A percentile compares a stretch with the other conserved stretches of the same genome.
phyloP scores from a whole-genome alignment of 2,329 filamentous ascomycete species.

The Ceratocystis papillata region DNA sequence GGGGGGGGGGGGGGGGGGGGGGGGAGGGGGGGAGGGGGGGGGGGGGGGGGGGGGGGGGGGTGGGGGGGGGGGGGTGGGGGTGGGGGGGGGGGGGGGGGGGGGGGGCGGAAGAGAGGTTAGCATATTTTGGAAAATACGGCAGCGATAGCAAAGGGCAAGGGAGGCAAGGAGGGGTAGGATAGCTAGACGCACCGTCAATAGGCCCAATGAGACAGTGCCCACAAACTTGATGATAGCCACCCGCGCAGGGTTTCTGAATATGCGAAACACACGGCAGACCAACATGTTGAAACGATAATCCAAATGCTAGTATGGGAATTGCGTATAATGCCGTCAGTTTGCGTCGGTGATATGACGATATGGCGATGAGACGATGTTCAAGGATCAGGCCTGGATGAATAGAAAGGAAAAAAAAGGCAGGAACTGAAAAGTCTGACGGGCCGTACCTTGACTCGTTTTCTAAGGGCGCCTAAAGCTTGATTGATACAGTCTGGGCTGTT shows the following conservation, averaged over 20 bases:
- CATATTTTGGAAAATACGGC: neutral
- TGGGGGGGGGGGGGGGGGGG: too few species aligned
- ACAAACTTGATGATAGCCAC: slow-evolving; percentile 83
- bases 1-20: too few species aligned
- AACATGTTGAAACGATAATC: slow-evolving; percentile 13
- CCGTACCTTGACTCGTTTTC: slow-evolving; percentile 2
- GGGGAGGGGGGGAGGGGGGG: too few species aligned
- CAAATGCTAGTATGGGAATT: too few species aligned
- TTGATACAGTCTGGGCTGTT: neutral
- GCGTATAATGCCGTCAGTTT: too few species aligned
- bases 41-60: too few species aligned
- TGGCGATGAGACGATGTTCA: neutral
- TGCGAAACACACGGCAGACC: slow-evolving; percentile 24
- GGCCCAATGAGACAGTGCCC: slow-evolving; percentile 76
- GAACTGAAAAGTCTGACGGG: slow-evolving; percentile 8
- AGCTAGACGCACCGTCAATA: slow-evolving; percentile 61
- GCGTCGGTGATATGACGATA: neutral
- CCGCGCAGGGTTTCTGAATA: slow-evolving; percentile 53
- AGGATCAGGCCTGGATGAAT: neutral
- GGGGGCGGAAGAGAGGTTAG: neutral
- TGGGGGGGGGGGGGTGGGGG: too few species aligned
- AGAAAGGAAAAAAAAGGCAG: neutral
- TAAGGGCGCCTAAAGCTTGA: neutral
- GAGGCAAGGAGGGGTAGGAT: neutral
- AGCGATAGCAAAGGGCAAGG: neutral